These are phyloP conservation scores for Candolleomyces aberdarensis DNA, from an alignment of 768 basidiomycete genomes.

Conservation along the genomic window DNA sequence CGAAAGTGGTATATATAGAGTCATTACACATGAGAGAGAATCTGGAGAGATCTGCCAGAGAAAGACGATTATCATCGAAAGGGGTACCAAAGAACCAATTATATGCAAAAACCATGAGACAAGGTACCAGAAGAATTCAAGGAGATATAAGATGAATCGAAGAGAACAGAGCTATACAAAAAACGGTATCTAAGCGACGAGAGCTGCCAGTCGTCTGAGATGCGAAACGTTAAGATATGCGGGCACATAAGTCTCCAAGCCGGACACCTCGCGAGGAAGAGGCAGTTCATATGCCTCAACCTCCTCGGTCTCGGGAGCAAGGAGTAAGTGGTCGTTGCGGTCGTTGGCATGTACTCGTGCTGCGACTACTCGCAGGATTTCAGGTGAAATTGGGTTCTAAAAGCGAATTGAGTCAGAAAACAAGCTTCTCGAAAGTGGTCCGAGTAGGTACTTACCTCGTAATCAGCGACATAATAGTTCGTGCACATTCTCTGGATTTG, in stretches of 20 bases:
- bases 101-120: too few species aligned
- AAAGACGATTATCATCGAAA: too few species aligned
- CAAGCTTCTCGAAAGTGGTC: not conserved
- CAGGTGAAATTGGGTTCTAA: conserved; percentile 94
- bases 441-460: conserved; percentile 62
- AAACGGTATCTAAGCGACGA: conserved; percentile 58
- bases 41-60: too few species aligned
- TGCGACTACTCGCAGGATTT: conserved; percentile 95
- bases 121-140: not conserved
- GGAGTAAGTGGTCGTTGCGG: conserved; percentile 92
- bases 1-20: too few species aligned
- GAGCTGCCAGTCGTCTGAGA: conserved; percentile 80
- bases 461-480: conserved; percentile 98
- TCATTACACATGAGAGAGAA: too few species aligned
- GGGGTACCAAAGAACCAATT: too few species aligned
- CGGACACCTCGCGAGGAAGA: conserved; percentile 90
- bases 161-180: not conserved
- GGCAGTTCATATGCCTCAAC: conserved; percentile 95
- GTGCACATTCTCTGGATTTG: conserved; percentile 99
- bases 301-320: conserved; percentile 95
- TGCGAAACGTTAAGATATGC: conserved; percentile 90
- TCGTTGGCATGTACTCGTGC: conserved; percentile 95
- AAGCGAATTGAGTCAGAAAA: not conserved
- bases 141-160: not conserved
- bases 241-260: conserved; percentile 94